Evolutionary conservation across 2,329 filamentous ascomycete species (phyloP), one percentile per base, ranked within the genome.

Genomic region (Pseudocercospora crystallina): DNA sequence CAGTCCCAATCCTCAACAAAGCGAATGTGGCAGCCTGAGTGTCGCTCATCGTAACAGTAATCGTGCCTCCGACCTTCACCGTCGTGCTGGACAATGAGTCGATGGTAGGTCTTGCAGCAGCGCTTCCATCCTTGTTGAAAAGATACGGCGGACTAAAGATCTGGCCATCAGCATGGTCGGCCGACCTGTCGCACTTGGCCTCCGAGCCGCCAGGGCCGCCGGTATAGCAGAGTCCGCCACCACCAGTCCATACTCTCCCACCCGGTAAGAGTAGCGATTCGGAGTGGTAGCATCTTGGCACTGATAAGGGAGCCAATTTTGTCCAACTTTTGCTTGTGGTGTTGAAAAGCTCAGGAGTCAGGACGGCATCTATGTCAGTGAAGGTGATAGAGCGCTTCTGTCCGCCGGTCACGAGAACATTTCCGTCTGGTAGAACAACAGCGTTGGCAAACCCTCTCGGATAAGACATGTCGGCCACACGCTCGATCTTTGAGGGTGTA

Each of bases 81-180:
- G 39, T 32, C 9, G 47, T 45, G 8, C 26, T 40, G 12, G 36
- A 41, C 9, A 47, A 29, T 5, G 41, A 45, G 11, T 38, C 15
- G 12, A 61, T 36, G 20, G 32, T 11, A 2, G 47, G 47, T 11
- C 47, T 13, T 20, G 41, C n/a, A 2, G 47, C 41, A 8, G 40
- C 33, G 3, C 15, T 13, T 1, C 39, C 40, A 13, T 29, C 17
- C 58, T 60, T 33, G 26, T 73, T 75, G 54, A 80, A 76, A 0
- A 83, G 75, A 54, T 83, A 83, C 0, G 76, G 74, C 0, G 80
- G 81, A 5, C 70, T 71, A 63, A 76, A 83, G 45, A 83, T 76
- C 61, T 83, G 74, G 5, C 65, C 78, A 53, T 83, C 78, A 32
- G 71, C 72, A 53, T 83, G 81, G 48, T 83, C 78, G n/a, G 32